These are phyloP conservation scores for Saturnispora zaruensis DNA, from an alignment of 805 yeast genomes.

Conservation along the genomic window DNA sequence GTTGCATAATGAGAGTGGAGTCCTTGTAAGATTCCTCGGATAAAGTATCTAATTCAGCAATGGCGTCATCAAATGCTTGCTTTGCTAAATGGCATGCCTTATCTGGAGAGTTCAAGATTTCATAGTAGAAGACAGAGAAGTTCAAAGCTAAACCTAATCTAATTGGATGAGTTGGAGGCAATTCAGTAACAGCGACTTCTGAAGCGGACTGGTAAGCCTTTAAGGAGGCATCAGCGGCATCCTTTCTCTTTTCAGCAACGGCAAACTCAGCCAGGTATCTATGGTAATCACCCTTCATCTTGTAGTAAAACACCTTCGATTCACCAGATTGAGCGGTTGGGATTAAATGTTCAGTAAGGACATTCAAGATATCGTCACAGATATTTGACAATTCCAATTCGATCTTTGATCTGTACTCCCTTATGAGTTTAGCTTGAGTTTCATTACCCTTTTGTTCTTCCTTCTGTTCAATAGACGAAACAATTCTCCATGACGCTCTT, in stretches of 20 bases:
- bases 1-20: conserved; percentile 97
- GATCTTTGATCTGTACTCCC: conserved; percentile 90
- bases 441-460: conserved; percentile 96
- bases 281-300: conserved; percentile 99
- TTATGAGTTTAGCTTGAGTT: conserved; percentile 78
- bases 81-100: conserved; percentile 98
- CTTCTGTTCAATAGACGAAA: conserved; percentile 94
- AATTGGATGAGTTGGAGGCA: conserved; percentile 98
- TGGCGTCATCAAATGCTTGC: conserved; percentile 98
- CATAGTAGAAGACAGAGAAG: conserved; percentile 97
- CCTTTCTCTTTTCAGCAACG: conserved; percentile 81
- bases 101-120: conserved; percentile 95
- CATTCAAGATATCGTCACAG: conserved; percentile 87
- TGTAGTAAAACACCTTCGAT: conserved; percentile 95
- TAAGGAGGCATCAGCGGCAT: conserved; percentile 83
- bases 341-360: conserved; percentile 81
- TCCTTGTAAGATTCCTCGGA: conserved; percentile 98
- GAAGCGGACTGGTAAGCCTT: conserved; percentile 94
- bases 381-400: conserved; percentile 88
- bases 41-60: conserved; percentile 94
- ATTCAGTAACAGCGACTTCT: conserved; percentile 92
- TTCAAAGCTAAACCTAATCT: conserved; percentile 96
- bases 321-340: conserved; percentile 95
- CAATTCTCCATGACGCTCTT: conserved; percentile 99
- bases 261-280: conserved; percentile 98